phyloP scores from a whole-genome alignment of 1,284 basidiomycete species.

The Anthracocystis panici-leucophaei region DNA sequence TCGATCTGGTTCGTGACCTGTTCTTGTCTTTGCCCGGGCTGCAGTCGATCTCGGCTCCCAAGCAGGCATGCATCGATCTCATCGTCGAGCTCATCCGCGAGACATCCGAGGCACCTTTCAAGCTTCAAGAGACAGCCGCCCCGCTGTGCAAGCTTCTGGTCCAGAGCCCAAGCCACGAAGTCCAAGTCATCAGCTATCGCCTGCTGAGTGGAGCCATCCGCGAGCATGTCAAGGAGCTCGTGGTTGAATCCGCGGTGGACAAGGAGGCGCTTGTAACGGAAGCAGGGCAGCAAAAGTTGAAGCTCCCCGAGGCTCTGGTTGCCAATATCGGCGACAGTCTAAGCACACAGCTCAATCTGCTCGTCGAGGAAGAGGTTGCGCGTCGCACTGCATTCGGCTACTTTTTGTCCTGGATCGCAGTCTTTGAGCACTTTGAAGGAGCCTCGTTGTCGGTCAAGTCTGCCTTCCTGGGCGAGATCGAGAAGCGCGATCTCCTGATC shows the following conservation, averaged over 20 bases:
- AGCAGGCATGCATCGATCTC: slow-evolving; percentile 47
- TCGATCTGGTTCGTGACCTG: slow-evolving; percentile 76
- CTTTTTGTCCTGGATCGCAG: slow-evolving; percentile 89
- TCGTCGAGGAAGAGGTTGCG: slow-evolving; percentile 37
- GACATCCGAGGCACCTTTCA: slow-evolving; percentile 44
- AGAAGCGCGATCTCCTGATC: slow-evolving; percentile 77
- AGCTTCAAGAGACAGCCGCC: slow-evolving; percentile 21
- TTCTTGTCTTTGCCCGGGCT: slow-evolving; percentile 71
- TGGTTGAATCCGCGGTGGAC: slow-evolving; percentile 56
- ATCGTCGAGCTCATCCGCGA: slow-evolving; percentile 53
- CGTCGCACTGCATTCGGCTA: slow-evolving; percentile 67
- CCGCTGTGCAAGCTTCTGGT: slow-evolving; percentile 44
- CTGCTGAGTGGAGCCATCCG: slow-evolving; percentile 41
- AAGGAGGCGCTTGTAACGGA: slow-evolving; percentile 29
- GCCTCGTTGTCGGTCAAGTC: slow-evolving; percentile 86
- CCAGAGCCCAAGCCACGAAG: slow-evolving; percentile 40
- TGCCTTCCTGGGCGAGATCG: slow-evolving; percentile 86
- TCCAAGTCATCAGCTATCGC: slow-evolving; percentile 56
- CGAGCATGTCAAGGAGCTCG: slow-evolving; percentile 58
- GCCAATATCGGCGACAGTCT: slow-evolving; percentile 41
- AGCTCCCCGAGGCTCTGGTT: slow-evolving; percentile 33
- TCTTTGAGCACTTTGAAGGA: slow-evolving; percentile 86
- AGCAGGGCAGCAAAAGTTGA: slow-evolving; percentile 28
- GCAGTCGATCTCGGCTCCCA: slow-evolving; percentile 24
- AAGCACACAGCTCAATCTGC: slow-evolving; percentile 25